Evolutionary conservation across 306 rosid genomes (phyloP), one percentile per base, ranked within the genome.

Genomic region (Sechiopsis laciniata): DNA sequence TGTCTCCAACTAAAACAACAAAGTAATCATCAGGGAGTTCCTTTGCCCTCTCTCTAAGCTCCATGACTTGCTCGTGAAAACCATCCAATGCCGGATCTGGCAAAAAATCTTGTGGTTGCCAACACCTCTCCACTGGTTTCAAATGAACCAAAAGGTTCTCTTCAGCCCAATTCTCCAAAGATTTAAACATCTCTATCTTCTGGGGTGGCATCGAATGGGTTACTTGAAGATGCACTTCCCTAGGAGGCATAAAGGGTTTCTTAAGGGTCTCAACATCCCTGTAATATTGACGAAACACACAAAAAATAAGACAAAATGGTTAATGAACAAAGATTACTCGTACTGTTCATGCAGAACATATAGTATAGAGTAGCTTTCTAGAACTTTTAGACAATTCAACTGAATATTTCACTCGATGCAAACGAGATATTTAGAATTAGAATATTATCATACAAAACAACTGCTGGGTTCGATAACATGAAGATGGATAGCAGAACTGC

Each of bases 41-140:
- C 79, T 81, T 87, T 10, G 94, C 90, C 65, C 97, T 87, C 85
- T 78, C 88, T 77, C 89, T 79, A 58, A 91, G 82, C 74, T 91
- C 97, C 85, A 54, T 83, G 75, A 91, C 88, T 81, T 89, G 96
- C 73, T 91, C 97, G 26, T 89, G 83, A 80, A 91, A 91, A 24
- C 94, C 97, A 66, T 89, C 96, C 0, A 84, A 75, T 59, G 89
- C 73, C 42, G 97, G 86, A 76, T 91, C 97, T 0, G 97, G 97
- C 56, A 91, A 80, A 75, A 86, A 89, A 79, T 91, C 97, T 78
- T 86, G 96, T 76, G 97, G 91, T 82, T 91, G 97, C 97, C 97
- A 91, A 35, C 97, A 89, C 80, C 89, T 91, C 68, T 91, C 96
- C 17, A 91, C 96, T 0, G 90, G 96, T 79, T 91, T 91, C 74